Conservation (phyloP, 2,329 filamentous ascomycete genomes). For the Aspergillus niger region DNA sequence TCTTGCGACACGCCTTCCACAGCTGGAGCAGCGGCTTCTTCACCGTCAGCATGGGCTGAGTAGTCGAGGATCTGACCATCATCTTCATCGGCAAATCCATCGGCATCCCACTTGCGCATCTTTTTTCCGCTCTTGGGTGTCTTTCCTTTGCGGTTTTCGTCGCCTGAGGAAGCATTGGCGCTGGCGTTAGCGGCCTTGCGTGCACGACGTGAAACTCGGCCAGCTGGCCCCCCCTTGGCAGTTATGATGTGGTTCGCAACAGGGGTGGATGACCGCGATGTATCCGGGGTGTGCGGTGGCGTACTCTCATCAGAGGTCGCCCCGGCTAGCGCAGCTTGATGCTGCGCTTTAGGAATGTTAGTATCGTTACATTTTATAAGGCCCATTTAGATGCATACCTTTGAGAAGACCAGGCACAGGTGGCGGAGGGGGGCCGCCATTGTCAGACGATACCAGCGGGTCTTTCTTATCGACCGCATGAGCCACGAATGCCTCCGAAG, state of each 20-base stretch:
- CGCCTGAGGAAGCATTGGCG: slow-evolving; percentile 70
- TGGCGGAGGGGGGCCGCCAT: slow-evolving; percentile 54
- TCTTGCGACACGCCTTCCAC: slow-evolving; percentile 75
- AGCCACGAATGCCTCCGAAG: slow-evolving; percentile 49
- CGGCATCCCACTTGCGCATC: slow-evolving; percentile 87
- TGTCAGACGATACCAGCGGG: slow-evolving; percentile 51
- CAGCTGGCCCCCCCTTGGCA: slow-evolving; percentile 72
- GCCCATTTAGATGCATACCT: slow-evolving; percentile 31
- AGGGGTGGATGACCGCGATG: slow-evolving; percentile 78
- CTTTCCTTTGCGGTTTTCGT: slow-evolving; percentile 69
- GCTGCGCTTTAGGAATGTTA: slow-evolving; percentile 44
- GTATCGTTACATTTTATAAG: slow-evolving; percentile 8
- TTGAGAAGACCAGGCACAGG: slow-evolving; percentile 56
- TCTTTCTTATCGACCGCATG: slow-evolving; percentile 50
- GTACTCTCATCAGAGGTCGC: slow-evolving; percentile 66
- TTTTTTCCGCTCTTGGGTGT: slow-evolving; percentile 67
- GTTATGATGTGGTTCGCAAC: slow-evolving; percentile 66
- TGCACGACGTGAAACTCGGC: slow-evolving; percentile 77
- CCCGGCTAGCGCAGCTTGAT: slow-evolving; percentile 44
- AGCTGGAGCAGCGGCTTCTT: slow-evolving; percentile 57
- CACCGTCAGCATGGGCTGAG: slow-evolving; percentile 65
- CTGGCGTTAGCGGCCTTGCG: slow-evolving; percentile 64
- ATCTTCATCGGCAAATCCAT: slow-evolving; percentile 83
- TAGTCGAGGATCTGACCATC: slow-evolving; percentile 84
- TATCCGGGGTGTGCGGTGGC: slow-evolving; percentile 69